Base-by-base conservation (phyloP, 1,139 yeast genomes). In the Sugiyamaella sp. region DNA sequence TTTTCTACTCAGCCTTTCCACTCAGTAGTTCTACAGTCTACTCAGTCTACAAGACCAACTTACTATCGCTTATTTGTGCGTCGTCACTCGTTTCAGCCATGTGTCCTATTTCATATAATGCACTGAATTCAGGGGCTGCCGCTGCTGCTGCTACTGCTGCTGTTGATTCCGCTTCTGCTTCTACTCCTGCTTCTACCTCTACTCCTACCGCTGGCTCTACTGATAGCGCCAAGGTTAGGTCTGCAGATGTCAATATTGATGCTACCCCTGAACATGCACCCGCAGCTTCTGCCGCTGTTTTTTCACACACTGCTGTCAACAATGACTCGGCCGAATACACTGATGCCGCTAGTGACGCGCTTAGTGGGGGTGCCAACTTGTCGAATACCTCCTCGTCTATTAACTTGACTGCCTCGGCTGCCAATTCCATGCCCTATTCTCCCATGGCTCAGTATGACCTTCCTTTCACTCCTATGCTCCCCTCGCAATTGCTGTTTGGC, bases 401-500 rank as follows among this genome's bases (percentile, higher is more conserved):
- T 12, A 38, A 20, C 24, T 2, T 38, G 35, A 8, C 42, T 16
- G 22, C 42, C 2, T 20, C 25, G 4, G 25, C 22, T 38, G 25
- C 22, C 25, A 38, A 38, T 12, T 19, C 39, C 19, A 22, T 20
- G 4, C 52, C 60, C 9, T 57, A 50, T 25, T 54, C 65, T 21
- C 67, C 65, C 53, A 66, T 67, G 66, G 60, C 68, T 25, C 69
- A 66, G 49, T 69, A 68, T 61, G 74, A 71, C 50, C 59, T 71
- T 63, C 73, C 67, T 47, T 70, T 62, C 58, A 66, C 85, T n/a
- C 80, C 86, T 16, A 76, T 86, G 76, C 71, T 86, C 38, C 93
- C 93, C 1, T 78, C 88, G 22, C 89, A 85, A 63, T 71, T 86
- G 52, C 71, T 86, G 50, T 72, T 84, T 59, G 81, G 82, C 19